phyloP scores from a whole-genome alignment of 768 basidiomycete genomes.

The Kwoniella heveanensis region DNA sequence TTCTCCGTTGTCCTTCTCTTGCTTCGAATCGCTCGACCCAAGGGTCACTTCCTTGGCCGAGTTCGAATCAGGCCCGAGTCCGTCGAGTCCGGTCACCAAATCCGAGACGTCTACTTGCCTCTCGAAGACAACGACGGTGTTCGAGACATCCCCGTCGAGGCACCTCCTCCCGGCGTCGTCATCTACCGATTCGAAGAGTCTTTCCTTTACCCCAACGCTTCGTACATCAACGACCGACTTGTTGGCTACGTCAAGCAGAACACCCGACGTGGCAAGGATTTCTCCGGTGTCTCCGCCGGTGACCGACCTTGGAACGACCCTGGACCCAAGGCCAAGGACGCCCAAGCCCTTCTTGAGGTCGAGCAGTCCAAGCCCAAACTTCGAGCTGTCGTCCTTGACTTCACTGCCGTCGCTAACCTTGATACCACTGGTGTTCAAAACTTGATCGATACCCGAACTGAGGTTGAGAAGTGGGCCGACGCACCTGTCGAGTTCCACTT shows the following conservation, averaged over 20 bases:
- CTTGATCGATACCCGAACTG: conserved; percentile 80
- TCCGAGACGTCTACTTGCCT: conserved; percentile 83
- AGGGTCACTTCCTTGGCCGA: conserved; percentile 87
- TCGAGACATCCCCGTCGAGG: conserved; percentile 68
- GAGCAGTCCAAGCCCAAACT: conserved; percentile 68
- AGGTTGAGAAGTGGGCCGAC: conserved; percentile 86
- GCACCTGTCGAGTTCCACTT: conserved; percentile 84
- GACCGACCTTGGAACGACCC: conserved; percentile 96
- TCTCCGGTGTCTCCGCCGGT: conserved; percentile 64
- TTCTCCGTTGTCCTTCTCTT: conserved; percentile 78
- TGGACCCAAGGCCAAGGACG: conserved; percentile 64
- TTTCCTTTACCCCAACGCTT: conserved; percentile 63
- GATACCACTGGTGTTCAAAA: conserved; percentile 92
- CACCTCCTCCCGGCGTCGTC: conserved; percentile 82
- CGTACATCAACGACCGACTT: conserved; percentile 66
- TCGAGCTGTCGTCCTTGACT: conserved; percentile 87
- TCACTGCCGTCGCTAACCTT: conserved; percentile 78
- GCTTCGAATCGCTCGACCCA: conserved; percentile 81
- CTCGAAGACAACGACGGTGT: conserved; percentile 62
- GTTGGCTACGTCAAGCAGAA: conserved; percentile 78
- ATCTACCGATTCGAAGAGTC: conserved; percentile 92
- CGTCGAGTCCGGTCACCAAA: conserved; percentile 45
- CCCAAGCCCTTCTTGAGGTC: conserved; percentile 57
- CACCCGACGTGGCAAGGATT: conserved; percentile 75
- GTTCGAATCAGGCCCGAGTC: conserved; percentile 60